Conservation (phyloP, 495 filamentous ascomycete genomes). For the Clohesyomyces aquaticus region DNA sequence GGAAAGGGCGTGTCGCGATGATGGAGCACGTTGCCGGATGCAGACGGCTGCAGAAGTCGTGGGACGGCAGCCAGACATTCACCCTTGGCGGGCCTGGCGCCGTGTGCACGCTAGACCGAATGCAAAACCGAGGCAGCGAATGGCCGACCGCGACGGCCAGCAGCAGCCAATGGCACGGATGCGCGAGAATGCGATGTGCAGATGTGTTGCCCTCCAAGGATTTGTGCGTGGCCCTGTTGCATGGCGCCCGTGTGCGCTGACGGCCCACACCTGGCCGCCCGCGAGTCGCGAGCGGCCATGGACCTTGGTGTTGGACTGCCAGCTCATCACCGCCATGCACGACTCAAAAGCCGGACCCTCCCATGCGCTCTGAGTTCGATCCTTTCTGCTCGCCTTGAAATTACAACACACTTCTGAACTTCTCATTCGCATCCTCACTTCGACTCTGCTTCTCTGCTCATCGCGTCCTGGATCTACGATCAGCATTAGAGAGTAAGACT, state of each 20-base stretch:
- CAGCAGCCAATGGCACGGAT: slow-evolving; percentile 6
- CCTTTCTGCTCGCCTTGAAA: slow-evolving; percentile 33
- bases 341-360: slow-evolving; percentile 32
- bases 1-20: slow-evolving; percentile 8
- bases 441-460: no score
- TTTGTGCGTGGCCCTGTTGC: background rate
- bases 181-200: slow-evolving; percentile 1
- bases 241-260: background rate
- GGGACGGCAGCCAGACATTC: background rate
- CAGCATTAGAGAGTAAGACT: slow-evolving; percentile 15
- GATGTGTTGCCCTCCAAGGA: background rate
- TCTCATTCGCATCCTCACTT: slow-evolving; percentile 32
- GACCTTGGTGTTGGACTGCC: background rate
- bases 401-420: slow-evolving; percentile 15
- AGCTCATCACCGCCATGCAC: slow-evolving; percentile 8
- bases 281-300: background rate
- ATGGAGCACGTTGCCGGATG: slow-evolving; percentile 17
- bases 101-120: background rate
- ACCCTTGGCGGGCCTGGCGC: slow-evolving; percentile 3
- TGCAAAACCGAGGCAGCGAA: slow-evolving; percentile 24
- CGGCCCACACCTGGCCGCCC: no score
- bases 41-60: slow-evolving; percentile 1
- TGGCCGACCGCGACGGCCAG: background rate
- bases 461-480: slow-evolving; percentile 5
- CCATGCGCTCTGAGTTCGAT: slow-evolving; percentile 15